Evolutionary conservation across 2,329 filamentous ascomycete genomes (phyloP).

Genomic region (Trichoderma semiorbis): DNA sequence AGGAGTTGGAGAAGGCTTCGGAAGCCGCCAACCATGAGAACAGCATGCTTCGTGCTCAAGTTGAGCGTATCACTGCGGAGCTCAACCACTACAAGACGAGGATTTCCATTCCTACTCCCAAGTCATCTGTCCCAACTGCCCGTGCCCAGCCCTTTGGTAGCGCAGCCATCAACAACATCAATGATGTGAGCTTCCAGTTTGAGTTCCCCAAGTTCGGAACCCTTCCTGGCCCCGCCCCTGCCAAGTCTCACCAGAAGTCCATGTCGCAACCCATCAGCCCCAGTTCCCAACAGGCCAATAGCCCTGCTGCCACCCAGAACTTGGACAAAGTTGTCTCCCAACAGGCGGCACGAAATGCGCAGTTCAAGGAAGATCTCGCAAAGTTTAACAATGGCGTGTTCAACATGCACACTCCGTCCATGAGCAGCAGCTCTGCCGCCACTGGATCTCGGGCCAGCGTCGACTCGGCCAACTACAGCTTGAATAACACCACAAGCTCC

Average conservation of each 20-base stretch:
- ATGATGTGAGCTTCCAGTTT: conserved; percentile 83
- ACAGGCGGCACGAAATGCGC: conserved; percentile 20
- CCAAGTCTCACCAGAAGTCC: conserved; percentile 27
- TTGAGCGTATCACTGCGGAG: conserved; percentile 82
- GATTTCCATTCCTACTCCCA: conserved; percentile 56
- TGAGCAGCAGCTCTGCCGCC: conserved; percentile 42
- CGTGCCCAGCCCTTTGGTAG: conserved; percentile 38
- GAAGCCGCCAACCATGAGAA: conserved; percentile 85
- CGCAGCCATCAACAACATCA: conserved; percentile 55
- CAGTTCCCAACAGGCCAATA: conserved; percentile 25
- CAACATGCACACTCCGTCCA: conserved; percentile 59
- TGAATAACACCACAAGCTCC: conserved; percentile 57
- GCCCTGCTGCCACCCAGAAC: conserved; percentile 30
- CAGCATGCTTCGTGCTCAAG: conserved; percentile 73
- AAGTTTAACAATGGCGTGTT: conserved; percentile 41
- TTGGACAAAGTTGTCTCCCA: conserved; percentile 26
- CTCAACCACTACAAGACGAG: conserved; percentile 88
- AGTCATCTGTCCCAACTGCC: conserved; percentile 38
- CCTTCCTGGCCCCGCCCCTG: conserved; percentile 49
- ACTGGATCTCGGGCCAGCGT: conserved; percentile 49
- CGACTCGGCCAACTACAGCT: conserved; percentile 48
- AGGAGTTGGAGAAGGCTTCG: conserved; percentile 76
- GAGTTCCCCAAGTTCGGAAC: conserved; percentile 93
- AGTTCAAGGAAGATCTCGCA: conserved; percentile 48
- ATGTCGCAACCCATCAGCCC: conserved; percentile 35